A percentile compares a stretch with the other conserved stretches of the same genome.
phyloP scores from a whole-genome alignment of 371 early-diverging fungal species.

The Mucor circinelloides region DNA sequence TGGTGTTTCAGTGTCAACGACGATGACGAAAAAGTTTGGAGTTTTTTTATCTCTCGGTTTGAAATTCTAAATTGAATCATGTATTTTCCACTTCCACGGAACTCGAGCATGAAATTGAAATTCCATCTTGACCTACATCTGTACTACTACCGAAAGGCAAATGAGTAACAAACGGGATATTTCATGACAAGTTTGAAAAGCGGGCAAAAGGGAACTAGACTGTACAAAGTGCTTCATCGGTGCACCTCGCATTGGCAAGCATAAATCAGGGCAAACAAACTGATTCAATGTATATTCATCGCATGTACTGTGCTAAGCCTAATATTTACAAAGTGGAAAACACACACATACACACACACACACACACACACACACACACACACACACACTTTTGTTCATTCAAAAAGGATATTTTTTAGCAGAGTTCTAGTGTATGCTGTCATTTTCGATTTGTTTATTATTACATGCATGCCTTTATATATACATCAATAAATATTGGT shows the following conservation, averaged over 20 bases:
- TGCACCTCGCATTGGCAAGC: neutral
- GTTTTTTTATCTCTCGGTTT: neutral
- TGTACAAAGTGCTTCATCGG: neutral
- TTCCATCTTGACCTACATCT: neutral
- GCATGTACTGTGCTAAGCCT: neutral
- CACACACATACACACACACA: no score
- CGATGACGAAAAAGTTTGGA: neutral
- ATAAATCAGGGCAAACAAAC: neutral
- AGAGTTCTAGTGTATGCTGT: neutral
- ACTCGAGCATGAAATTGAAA: neutral
- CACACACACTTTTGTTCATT: no score
- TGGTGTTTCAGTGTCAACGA: neutral
- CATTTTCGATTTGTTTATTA: neutral
- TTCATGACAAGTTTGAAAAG: neutral
- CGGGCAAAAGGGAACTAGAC: neutral
- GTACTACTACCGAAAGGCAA: neutral
- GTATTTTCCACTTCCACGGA: neutral
- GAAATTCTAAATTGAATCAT: neutral
- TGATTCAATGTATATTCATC: neutral
- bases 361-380: no score
- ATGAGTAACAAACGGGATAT: neutral
- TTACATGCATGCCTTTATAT: neutral
- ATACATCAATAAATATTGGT: neutral
- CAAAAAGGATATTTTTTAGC: neutral
- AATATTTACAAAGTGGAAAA: neutral